A percentile compares a stretch with the other conserved stretches of the same genome.
phyloP scores from a whole-genome alignment of 2,329 filamentous ascomycete genomes.

The Blastomyces parvus region DNA sequence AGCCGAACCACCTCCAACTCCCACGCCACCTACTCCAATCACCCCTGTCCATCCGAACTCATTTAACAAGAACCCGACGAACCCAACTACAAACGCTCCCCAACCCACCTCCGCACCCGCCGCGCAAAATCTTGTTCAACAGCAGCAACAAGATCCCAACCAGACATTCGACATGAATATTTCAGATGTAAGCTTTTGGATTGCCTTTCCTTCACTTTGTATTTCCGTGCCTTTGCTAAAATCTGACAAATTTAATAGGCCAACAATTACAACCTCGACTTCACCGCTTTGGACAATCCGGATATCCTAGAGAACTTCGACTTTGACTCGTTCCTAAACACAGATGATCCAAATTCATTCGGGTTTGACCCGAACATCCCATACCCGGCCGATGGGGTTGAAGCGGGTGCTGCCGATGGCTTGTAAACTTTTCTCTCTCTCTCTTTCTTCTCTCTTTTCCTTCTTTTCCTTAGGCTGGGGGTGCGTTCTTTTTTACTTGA shows the following conservation, averaged over 20 bases:
- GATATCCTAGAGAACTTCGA: conserved; percentile 49
- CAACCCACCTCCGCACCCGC: conserved; percentile 20
- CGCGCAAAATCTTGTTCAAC: conserved; percentile 19
- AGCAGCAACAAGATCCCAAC: conserved; percentile 25
- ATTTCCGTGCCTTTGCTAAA: background rate
- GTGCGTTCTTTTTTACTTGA: background rate
- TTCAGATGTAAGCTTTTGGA: conserved; percentile 32
- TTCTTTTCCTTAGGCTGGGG: background rate
- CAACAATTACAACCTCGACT: conserved; percentile 32
- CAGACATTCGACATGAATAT: conserved; percentile 12
- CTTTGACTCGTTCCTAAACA: conserved; percentile 58
- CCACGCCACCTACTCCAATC: conserved; percentile 42
- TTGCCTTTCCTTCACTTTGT: too few species aligned
- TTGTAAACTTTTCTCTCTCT: conserved; percentile 23
- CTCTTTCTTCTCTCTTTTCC: background rate
- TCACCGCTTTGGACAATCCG: conserved; percentile 37
- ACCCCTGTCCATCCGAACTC: conserved; percentile 39
- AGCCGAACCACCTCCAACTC: conserved; percentile 39
- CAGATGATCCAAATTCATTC: conserved; percentile 39
- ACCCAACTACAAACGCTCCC: conserved; percentile 26
- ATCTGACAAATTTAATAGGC: background rate
- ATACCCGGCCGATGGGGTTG: conserved; percentile 34
- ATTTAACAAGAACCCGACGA: conserved; percentile 31
- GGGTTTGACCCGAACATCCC: conserved; percentile 35
- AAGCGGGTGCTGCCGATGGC: conserved; percentile 32